Conservation (phyloP, 73 alveolate species). For the Paramecium pentaurelia region DNA sequence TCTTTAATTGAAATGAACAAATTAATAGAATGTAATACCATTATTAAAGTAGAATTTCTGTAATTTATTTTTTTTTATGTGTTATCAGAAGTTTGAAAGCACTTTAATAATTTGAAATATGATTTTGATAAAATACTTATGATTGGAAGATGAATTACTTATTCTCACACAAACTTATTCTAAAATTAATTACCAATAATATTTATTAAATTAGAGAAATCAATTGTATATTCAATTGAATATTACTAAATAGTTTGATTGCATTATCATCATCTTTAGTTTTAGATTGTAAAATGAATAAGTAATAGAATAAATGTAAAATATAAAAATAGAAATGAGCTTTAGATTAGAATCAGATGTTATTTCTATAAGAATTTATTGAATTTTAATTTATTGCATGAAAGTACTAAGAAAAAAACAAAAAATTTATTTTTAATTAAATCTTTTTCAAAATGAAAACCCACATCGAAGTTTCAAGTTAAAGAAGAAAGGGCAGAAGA, state of each 20-base stretch:
- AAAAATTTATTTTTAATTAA: not conserved
- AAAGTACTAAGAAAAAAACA: not conserved
- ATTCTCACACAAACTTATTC: too few relatives aligned
- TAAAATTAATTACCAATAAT: too few relatives aligned
- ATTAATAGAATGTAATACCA: not conserved
- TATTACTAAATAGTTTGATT: too few relatives aligned
- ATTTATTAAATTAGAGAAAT: too few relatives aligned
- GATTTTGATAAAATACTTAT: too few relatives aligned
- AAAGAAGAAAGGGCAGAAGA: constrained; percentile 91
- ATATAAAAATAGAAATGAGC: too few relatives aligned
- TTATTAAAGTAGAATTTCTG: not conserved
- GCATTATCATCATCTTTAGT: too few relatives aligned
- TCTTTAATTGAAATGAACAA: not conserved
- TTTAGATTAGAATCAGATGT: not conserved
- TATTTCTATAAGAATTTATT: not conserved
- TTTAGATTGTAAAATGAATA: too few relatives aligned
- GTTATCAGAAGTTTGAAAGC: not conserved
- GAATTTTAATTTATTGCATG: not conserved
- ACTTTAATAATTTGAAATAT: not conserved
- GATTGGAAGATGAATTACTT: too few relatives aligned
- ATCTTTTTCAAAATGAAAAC: constrained; percentile 39
- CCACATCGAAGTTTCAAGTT: constrained; percentile 70
- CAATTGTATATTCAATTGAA: too few relatives aligned
- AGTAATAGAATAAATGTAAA: too few relatives aligned
- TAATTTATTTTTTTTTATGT: not conserved